Percentiles rank a stretch among this genome's conserved stretches.
Evolutionary conservation across 768 basidiomycete species (phyloP).

Genomic region (Sistotremastrum niveocremeum): DNA sequence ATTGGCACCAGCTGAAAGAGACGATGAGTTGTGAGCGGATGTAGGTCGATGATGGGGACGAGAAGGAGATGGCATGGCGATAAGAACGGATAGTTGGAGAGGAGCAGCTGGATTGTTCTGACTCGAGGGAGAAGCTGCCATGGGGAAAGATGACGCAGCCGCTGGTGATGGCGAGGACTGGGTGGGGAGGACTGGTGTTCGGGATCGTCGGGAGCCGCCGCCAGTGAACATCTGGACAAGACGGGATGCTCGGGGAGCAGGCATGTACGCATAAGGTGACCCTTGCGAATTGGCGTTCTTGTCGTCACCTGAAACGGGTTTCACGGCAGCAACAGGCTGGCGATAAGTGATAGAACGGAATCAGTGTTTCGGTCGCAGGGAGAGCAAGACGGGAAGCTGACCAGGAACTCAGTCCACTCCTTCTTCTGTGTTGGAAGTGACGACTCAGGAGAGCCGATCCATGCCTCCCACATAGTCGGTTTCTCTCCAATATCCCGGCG

Average conservation of each 20-base stretch:
- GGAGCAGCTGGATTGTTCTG: constrained; percentile 16
- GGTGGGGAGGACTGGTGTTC: neutral
- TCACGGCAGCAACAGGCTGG: neutral
- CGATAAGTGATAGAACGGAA: neutral
- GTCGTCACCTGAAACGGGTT: neutral
- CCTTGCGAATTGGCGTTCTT: neutral
- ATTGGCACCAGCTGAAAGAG: neutral
- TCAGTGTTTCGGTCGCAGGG: constrained; percentile 1
- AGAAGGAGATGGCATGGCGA: constrained; percentile 39
- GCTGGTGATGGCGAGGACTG: neutral
- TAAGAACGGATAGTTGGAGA: constrained; percentile 41
- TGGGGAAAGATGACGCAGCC: neutral
- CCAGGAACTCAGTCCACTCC: constrained; percentile 37
- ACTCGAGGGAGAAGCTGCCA: constrained; percentile 5
- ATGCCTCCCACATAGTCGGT: constrained; percentile 38
- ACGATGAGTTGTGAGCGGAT: neutral
- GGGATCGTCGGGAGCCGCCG: no score
- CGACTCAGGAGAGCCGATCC: constrained; percentile 21
- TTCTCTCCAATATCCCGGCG: constrained; percentile 29
- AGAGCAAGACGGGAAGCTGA: constrained; percentile 14
- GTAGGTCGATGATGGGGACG: constrained; percentile 5
- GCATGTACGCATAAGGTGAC: neutral
- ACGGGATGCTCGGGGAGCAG: constrained; percentile 7
- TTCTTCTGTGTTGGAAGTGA: constrained; percentile 2
- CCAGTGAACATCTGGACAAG: neutral